Conservation (phyloP, 2,329 filamentous ascomycete genomes). For the Elsinoe batatas region DNA sequence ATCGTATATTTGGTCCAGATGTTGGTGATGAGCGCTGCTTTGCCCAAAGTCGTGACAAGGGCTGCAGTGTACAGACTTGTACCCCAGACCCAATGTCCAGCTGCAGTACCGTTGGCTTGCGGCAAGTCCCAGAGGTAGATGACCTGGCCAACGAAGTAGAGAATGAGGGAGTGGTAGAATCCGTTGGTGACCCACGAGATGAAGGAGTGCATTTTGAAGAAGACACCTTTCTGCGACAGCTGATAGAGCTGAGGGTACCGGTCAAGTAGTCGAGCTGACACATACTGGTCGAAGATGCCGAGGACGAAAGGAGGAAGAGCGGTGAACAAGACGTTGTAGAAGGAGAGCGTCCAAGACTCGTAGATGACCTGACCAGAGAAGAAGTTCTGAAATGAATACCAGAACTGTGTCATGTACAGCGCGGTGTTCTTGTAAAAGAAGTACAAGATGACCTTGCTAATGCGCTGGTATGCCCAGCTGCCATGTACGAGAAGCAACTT, state of each 20-base stretch:
- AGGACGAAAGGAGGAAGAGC: slow-evolving; percentile 86
- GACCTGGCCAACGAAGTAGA: slow-evolving; percentile 76
- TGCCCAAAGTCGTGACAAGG: slow-evolving; percentile 86
- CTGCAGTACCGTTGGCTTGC: slow-evolving; percentile 66
- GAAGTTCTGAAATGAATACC: slow-evolving; percentile 97
- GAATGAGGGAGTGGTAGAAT: slow-evolving; percentile 85
- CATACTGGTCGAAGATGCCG: slow-evolving; percentile 95
- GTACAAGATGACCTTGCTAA: slow-evolving; percentile 94
- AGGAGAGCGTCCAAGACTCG: slow-evolving; percentile 98
- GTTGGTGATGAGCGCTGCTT: slow-evolving; percentile 88
- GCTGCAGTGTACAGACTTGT: slow-evolving; percentile 88
- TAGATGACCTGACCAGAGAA: slow-evolving; percentile 97
- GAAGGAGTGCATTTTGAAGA: slow-evolving; percentile 90
- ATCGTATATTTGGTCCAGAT: slow-evolving; percentile 99
- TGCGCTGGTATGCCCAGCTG: slow-evolving; percentile 93
- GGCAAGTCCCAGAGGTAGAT: slow-evolving; percentile 77
- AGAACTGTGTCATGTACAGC: slow-evolving; percentile 98
- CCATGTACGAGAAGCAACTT: slow-evolving; percentile 93
- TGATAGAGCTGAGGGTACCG: slow-evolving; percentile 93
- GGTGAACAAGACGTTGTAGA: slow-evolving; percentile 98
- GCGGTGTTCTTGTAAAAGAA: slow-evolving; percentile 99
- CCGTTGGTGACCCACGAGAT: slow-evolving; percentile 87
- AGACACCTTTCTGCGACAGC: slow-evolving; percentile 82
- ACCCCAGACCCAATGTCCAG: slow-evolving; percentile 97
- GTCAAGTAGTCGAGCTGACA: slow-evolving; percentile 85